Evolutionary conservation across 148 eudicot species (phyloP), one percentile per base, ranked within the genome.

Genomic region (Rhododendron molle): DNA sequence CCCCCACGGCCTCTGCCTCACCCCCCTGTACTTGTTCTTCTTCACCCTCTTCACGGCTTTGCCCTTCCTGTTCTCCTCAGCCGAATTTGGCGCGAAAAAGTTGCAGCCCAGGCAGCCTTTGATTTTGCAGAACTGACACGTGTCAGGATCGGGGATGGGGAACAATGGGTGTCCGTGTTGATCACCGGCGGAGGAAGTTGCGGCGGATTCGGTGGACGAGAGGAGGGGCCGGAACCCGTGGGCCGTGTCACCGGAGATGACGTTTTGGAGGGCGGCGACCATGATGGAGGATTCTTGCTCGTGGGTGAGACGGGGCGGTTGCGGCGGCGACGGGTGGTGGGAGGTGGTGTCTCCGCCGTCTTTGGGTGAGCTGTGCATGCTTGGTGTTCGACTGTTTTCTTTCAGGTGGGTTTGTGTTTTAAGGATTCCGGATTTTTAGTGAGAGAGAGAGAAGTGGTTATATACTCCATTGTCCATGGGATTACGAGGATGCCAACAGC

Each of bases 1-100:
- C 16, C 95, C 94, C 93, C 93, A 93, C 12, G 92, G 95, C 86
- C 95, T 91, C 88, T 92, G 93, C 78, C 94, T 81, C 10, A 91
- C 95, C 78, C 94, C 95, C 40, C 94, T 90, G 89, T 90, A 92
- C 67, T 87, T 89, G 71, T 89, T 92, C 84, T 86, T 88, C 38
- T 44, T 84, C 21, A 76, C 83, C 56, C 62, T 85, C 65, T 60
- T 80, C 83, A 32, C 87, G 21, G 54, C 67, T 6, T 13, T 38
- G 5, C 5, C 26, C 44, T 54, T 28, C 0, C 0, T 30, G 2
- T 28, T 43, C 32, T 69, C 67, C 69, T n/a, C 7, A n/a, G 13
- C 83, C 7, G 47, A 11, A 50, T 36, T n/a, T 26, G 86, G 85
- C 43, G 47, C n/a, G 65, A 88, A 82, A 23, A 85, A 82, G 71